Conservation (phyloP, 2,329 filamentous ascomycete genomes). For the Teratosphaeriaceae sp. region DNA sequence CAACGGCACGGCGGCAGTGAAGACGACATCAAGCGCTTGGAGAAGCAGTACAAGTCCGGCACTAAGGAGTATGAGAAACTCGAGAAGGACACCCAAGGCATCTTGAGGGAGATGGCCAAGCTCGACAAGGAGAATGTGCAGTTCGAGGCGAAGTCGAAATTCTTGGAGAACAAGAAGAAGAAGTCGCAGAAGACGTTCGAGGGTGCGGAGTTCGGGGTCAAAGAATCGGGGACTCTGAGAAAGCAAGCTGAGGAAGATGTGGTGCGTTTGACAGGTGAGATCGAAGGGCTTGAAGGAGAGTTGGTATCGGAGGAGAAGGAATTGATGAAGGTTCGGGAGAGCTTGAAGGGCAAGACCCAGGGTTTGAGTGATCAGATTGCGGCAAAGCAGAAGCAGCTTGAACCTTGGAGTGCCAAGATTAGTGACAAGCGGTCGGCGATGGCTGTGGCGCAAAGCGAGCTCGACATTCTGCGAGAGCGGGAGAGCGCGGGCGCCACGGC, state of each 20-base stretch:
- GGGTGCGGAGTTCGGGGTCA: constrained; percentile 65
- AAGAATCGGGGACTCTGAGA: constrained; percentile 70
- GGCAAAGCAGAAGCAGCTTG: constrained; percentile 83
- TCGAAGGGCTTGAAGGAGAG: constrained; percentile 65
- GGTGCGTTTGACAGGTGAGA: constrained; percentile 66
- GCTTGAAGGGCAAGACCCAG: constrained; percentile 91
- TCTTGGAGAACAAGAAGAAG: constrained; percentile 81
- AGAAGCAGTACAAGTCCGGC: constrained; percentile 77
- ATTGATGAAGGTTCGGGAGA: constrained; percentile 74
- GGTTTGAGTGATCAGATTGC: constrained; percentile 89
- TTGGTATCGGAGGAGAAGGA: constrained; percentile 76
- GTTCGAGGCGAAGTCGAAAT: constrained; percentile 96
- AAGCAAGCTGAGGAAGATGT: constrained; percentile 74
- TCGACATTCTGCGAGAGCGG: constrained; percentile 84
- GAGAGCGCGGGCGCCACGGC: constrained; percentile 81
- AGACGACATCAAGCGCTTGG: constrained; percentile 80
- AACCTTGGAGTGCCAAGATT: constrained; percentile 96
- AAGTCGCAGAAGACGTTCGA: constrained; percentile 86
- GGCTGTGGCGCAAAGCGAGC: constrained; percentile 88
- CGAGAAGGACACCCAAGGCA: constrained; percentile 71
- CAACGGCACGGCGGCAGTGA: constrained; percentile 89
- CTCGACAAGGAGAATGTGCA: constrained; percentile 97
- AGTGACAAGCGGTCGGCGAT: constrained; percentile 93
- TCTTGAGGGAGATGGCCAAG: constrained; percentile 82
- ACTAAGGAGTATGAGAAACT: constrained; percentile 75